A percentile compares a stretch with the other conserved stretches of the same genome.
These are phyloP conservation scores for Candida ulmi DNA, from an alignment of 805 yeast species.

Conservation along the genomic window DNA sequence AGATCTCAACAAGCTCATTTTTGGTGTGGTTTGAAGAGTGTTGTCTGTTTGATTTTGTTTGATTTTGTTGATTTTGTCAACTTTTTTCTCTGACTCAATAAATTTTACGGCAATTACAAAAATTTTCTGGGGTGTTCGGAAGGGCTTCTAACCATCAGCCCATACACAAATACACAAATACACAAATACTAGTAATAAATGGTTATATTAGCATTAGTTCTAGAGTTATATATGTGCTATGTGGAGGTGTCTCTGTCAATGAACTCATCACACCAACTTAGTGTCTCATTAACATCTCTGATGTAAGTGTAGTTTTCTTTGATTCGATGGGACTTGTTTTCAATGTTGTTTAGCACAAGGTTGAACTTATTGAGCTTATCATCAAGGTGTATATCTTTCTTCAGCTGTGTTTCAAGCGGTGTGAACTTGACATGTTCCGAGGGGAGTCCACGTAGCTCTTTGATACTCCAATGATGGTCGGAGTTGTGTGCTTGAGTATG, in stretches of 20 bases:
- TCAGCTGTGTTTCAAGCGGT: conserved; percentile 2
- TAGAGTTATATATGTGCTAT: too few species aligned
- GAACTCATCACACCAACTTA: conserved; percentile 18
- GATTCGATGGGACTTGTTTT: conserved; percentile 14
- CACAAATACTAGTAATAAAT: too few species aligned
- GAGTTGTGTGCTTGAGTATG: too few species aligned
- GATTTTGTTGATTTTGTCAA: background rate
- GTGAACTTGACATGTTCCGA: conserved; percentile 11
- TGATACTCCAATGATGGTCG: background rate
- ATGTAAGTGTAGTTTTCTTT: conserved; percentile 6
- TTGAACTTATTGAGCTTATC: conserved; percentile 12
- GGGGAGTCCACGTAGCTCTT: conserved; percentile 18
- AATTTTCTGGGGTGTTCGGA: conserved; percentile 4
- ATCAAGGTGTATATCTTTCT: conserved; percentile 15
- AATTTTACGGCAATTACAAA: conserved; percentile 4
- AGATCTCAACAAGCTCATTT: conserved; percentile 2
- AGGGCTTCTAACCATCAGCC: too few species aligned
- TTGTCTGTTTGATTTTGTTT: background rate
- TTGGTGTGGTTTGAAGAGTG: background rate
- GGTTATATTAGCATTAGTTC: too few species aligned
- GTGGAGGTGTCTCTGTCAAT: conserved; percentile 1
- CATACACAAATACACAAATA: too few species aligned
- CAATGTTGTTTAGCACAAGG: conserved; percentile 17
- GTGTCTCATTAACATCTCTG: conserved; percentile 10
- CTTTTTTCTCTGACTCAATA: background rate